phyloP scores from a whole-genome alignment of 257 asterid species.

The Misopates orontium region DNA sequence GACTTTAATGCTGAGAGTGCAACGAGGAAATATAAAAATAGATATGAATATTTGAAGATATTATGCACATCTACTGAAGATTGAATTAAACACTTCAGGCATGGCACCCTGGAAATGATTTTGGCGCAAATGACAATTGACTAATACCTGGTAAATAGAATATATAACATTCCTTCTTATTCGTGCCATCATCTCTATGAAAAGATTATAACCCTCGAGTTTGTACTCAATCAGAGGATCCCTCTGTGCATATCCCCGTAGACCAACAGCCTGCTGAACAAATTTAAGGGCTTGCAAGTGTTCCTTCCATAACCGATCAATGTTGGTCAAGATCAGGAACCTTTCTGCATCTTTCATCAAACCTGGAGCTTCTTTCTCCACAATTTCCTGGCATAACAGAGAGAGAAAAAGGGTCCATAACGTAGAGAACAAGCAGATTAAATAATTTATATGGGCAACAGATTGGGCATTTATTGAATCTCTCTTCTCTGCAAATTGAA shows the following conservation, averaged over 20 bases:
- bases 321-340: slow-evolving; percentile 86
- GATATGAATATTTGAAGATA: slow-evolving; percentile 4
- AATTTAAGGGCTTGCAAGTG: slow-evolving; percentile 98
- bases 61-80: not conserved
- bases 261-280: slow-evolving; percentile 98
- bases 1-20: not conserved
- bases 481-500: slow-evolving; percentile 10
- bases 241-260: slow-evolving; percentile 97
- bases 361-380: slow-evolving; percentile 94
- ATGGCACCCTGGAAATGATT: too few relatives aligned
- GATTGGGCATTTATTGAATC: not conserved
- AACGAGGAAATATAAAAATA: too few relatives aligned
- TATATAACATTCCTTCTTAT: slow-evolving; percentile 92
- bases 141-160: slow-evolving; percentile 85
- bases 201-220: slow-evolving; percentile 97
- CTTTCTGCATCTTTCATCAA: slow-evolving; percentile 98
- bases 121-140: not conserved
- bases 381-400: slow-evolving; percentile 57
- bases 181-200: slow-evolving; percentile 99
- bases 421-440: not conserved
- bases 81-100: too few relatives aligned
- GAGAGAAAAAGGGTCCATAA: slow-evolving; percentile 8
- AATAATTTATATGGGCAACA: slow-evolving; percentile 14
- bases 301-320: slow-evolving; percentile 96
- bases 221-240: slow-evolving; percentile 98